Evolutionary conservation across 345 rosid genomes (phyloP), one percentile per base, ranked within the genome.

Genomic region (Capsella bursapastoris): DNA sequence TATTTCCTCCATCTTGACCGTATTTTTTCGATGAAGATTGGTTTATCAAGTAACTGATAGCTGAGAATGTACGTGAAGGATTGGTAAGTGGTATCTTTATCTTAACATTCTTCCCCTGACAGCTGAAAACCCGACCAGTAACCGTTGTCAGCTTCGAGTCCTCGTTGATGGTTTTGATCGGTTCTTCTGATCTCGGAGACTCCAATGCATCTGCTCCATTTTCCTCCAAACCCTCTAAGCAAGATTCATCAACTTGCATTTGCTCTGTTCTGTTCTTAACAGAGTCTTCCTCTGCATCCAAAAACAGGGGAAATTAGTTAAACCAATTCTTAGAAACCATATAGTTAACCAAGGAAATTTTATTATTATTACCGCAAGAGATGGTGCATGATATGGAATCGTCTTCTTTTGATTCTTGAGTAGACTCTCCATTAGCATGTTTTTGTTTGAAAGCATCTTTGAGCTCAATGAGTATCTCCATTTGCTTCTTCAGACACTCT

Each of bases 1-100:
- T 86, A 50, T 74, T 80, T 52, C 85, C 90, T 64, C 89, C 92
- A 66, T 86, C 91, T 47, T 83, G 79, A 59, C 73, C 70, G 43
- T 80, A 76, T 79, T 88, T 95, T 79, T 78, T 91, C 0, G 90
- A 88, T 0, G 90, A 88, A 40, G 92, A 83, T 63, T 84, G 97
- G 52, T 80, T 92, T 9, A 84, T 83, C 16, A 95, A 77, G 78
- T 89, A 84, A 65, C 91, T 89, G 52, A 95, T 79, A 4, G 97
- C 97, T 7, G 97, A 92, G 74, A 95, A 81, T 59, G 97, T 87
- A 0, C 93, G 89, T 35, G 92, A 78, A 4, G 97, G 99, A 0
- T 87, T 95, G 48, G 97, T 88, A 47, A 89, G 76, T 72, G 99
- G 99, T 77, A 95, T 90, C 73, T 90, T 89, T 34, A 96, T 85